A percentile compares a stretch with the other conserved stretches of the same genome.
Evolutionary conservation across 106 monocot species (phyloP).

Genomic region (Iris macrosiphon): DNA sequence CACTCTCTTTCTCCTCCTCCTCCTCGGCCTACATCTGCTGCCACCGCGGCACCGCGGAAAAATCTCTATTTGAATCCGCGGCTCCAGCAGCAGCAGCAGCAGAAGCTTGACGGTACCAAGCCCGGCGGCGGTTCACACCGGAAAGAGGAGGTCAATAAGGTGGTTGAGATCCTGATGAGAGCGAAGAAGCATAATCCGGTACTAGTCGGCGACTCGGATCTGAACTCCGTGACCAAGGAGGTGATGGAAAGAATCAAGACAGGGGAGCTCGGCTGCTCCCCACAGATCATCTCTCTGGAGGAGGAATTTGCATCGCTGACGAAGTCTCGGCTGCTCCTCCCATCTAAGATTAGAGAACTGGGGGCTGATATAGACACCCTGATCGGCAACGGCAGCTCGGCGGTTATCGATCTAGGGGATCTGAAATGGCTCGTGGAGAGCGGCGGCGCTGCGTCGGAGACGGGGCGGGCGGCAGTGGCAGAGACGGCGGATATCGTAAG

Average conservation of each 20-base stretch:
- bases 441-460: conserved; percentile 13
- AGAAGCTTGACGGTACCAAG: not conserved
- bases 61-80: conserved; percentile 18
- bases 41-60: not conserved
- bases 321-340: conserved; percentile 5
- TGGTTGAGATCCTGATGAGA: conserved; percentile 43
- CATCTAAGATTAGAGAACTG: conserved; percentile 33
- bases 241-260: conserved; percentile 33
- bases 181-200: conserved; percentile 57
- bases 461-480: conserved; percentile 37
- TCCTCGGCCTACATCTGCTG: conserved; percentile 5
- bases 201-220: conserved; percentile 61
- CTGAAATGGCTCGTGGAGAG: conserved; percentile 80
- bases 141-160: conserved; percentile 29
- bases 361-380: too few relatives aligned
- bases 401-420: conserved; percentile 65
- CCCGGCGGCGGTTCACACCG: not conserved
- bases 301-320: conserved; percentile 19
- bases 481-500: conserved; percentile 44
- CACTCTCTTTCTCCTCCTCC: conserved; percentile 40
- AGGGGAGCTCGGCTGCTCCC: conserved; percentile 12
- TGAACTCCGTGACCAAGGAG: conserved; percentile 31
- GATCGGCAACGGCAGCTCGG: conserved; percentile 18
- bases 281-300: conserved; percentile 22
- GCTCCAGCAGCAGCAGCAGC: conserved; percentile 8